Percentiles rank a stretch among this genome's conserved stretches.
Evolutionary conservation across 2,329 filamentous ascomycete genomes (phyloP).

Genomic region (Graphiopsis chlorocephala): DNA sequence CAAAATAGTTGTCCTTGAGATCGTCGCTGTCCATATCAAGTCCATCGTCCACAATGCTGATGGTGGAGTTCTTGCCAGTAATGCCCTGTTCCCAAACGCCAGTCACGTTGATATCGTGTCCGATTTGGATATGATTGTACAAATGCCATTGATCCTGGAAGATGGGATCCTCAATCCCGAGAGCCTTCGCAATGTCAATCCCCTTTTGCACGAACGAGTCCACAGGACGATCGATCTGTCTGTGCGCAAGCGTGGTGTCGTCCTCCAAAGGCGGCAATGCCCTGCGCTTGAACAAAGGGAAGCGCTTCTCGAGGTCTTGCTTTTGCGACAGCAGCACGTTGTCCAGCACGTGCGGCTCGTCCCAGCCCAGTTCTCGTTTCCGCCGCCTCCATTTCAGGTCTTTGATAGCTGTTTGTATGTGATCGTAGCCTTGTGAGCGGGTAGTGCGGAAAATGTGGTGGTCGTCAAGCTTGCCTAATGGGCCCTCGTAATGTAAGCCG

Average conservation of each 20-base stretch:
- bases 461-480: slow-evolving; percentile 70
- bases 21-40: slow-evolving; percentile 95
- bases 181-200: slow-evolving; percentile 57
- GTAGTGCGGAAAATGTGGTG: slow-evolving; percentile 80
- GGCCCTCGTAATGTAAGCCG: slow-evolving; percentile 76
- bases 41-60: slow-evolving; percentile 94
- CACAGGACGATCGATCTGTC: slow-evolving; percentile 20
- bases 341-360: slow-evolving; percentile 61
- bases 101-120: slow-evolving; percentile 95
- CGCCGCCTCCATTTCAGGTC: slow-evolving; percentile 58
- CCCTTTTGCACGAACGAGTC: slow-evolving; percentile 56
- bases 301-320: slow-evolving; percentile 60
- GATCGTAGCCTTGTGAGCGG: slow-evolving; percentile 53
- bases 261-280: slow-evolving; percentile 32
- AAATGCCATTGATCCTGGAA: slow-evolving; percentile 96
- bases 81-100: slow-evolving; percentile 87
- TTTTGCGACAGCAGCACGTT: slow-evolving; percentile 77
- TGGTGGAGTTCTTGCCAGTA: slow-evolving; percentile 82
- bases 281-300: slow-evolving; percentile 56
- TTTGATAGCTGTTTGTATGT: slow-evolving; percentile 46
- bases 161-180: slow-evolving; percentile 85
- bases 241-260: slow-evolving; percentile 15
- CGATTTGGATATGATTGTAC: slow-evolving; percentile 73
- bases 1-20: slow-evolving; percentile 89
- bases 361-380: slow-evolving; percentile 54